A percentile compares a stretch with the other conserved stretches of the same genome.
Conservation (phyloP, 768 basidiomycete genomes). For the Lactarius quietus region DNA sequence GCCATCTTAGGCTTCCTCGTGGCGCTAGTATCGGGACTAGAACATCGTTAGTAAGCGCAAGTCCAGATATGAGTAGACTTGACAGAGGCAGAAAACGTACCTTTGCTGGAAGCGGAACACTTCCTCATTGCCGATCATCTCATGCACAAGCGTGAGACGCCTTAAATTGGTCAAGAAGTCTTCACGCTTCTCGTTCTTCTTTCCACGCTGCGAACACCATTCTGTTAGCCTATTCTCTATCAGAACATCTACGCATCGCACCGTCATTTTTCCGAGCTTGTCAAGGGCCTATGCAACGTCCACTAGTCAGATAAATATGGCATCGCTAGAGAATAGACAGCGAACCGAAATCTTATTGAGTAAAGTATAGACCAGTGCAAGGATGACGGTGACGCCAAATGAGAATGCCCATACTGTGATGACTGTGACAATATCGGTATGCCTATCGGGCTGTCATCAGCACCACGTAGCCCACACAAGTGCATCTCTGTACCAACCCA, state of each 20-base stretch:
- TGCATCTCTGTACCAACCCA: slow-evolving; percentile 25
- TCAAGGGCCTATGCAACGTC: slow-evolving; percentile 33
- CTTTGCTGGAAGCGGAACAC: slow-evolving; percentile 26
- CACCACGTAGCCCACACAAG: background rate
- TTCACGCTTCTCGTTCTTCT: slow-evolving; percentile 37
- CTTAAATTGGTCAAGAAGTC: slow-evolving; percentile 40
- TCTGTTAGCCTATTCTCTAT: slow-evolving; percentile 1
- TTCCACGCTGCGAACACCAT: slow-evolving; percentile 29
- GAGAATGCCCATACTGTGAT: slow-evolving; percentile 41
- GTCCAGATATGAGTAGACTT: background rate
- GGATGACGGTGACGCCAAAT: slow-evolving; percentile 38
- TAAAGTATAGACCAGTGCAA: slow-evolving; percentile 38
- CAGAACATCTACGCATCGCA: slow-evolving; percentile 13
- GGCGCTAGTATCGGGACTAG: background rate
- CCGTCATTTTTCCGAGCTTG: slow-evolving; percentile 35
- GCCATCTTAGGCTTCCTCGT: background rate
- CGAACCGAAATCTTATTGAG: slow-evolving; percentile 36
- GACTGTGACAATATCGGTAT: slow-evolving; percentile 41
- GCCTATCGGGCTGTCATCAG: slow-evolving; percentile 22
- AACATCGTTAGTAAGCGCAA: background rate
- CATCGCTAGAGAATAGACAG: background rate
- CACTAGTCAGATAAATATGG: background rate
- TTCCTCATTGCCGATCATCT: slow-evolving; percentile 28
- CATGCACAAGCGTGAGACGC: slow-evolving; percentile 42
- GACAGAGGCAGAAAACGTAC: slow-evolving; percentile 10